Percentiles rank a stretch among this genome's conserved stretches.
Evolutionary conservation across 306 rosid genomes (phyloP).

Genomic region (Echinosophora koreensis): DNA sequence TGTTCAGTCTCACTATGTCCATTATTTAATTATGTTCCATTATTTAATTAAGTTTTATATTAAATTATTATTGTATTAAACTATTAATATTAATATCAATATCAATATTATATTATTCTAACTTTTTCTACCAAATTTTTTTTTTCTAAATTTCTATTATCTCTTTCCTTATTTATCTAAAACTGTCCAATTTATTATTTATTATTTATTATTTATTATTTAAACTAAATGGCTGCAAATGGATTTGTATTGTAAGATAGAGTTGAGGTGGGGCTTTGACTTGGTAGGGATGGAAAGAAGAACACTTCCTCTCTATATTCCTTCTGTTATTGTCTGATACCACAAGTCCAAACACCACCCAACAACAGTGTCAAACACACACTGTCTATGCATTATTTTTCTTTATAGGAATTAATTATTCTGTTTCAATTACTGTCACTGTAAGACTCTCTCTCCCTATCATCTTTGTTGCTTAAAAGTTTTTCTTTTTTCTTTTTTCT

Average conservation of each 20-base stretch:
- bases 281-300: slow-evolving; percentile 54
- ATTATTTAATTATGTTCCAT: too few species aligned
- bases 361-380: slow-evolving; percentile 37
- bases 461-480: slow-evolving; percentile 13
- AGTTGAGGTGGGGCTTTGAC: slow-evolving; percentile 55
- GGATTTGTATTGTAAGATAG: background rate
- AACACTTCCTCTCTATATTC: slow-evolving; percentile 53
- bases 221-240: too few species aligned
- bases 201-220: too few species aligned
- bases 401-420: background rate
- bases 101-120: too few species aligned
- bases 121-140: too few species aligned
- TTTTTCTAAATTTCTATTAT: too few species aligned
- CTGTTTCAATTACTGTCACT: slow-evolving; percentile 54
- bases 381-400: background rate
- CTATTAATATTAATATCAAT: too few species aligned
- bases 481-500: background rate
- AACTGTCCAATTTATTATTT: too few species aligned
- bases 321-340: slow-evolving; percentile 56
- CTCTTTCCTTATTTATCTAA: too few species aligned
- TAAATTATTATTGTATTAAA: too few species aligned
- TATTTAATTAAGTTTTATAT: too few species aligned
- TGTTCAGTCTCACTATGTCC: too few species aligned
- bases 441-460: slow-evolving; percentile 42
- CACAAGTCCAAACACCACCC: slow-evolving; percentile 48